Evolutionary conservation across 2,329 filamentous ascomycete species (phyloP), one percentile per base, ranked within the genome.

Genomic region (Fusarium denticulatum): DNA sequence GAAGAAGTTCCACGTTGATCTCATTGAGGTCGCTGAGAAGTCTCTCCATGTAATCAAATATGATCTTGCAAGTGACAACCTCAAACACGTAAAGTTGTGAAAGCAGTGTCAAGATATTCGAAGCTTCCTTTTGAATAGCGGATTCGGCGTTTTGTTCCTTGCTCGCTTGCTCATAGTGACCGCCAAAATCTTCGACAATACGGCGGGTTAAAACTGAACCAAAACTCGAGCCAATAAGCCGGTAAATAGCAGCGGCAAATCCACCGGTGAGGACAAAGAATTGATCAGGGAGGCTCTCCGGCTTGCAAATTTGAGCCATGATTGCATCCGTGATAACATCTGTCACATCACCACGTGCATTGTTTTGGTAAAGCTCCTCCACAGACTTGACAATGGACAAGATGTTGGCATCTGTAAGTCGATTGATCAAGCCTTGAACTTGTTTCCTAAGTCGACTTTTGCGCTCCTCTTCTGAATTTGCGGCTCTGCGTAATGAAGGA

Each of bases 11-110:
- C 1, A 96, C 96, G 80, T 97, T 97, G 42, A 93, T 84, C 80
- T 98, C 96, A 0, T 92, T 94, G 5, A 98, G 88, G 34, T 92
- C 88, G 16, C 85, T 83, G 20, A 98, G 85, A 58, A 97, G 92
- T 46, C 93, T 85, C 36, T 94, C 91, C 79, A 98, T 91, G 78
- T 97, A 96, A 81, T 98, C 96, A 79, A 97, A 98, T 32, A 98
- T 87, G 34, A 99, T 87, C 58, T 91, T 92, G 77, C 92, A 92
- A 45, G 93, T 92, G 49, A 98, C 88, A 28, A 98, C 90, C 77
- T 97, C 94, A 79, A 99, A 97, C 56, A 94, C 95, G 83, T 98
- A 99, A 43, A 98, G 86, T 78, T 97, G 91, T 0, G 95, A 91
- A 20, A 98, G 85, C 36, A 98, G 88, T 3, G 93, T 93, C 36